Evolutionary conservation across 1,284 basidiomycete species (phyloP).

Genomic region (Takashimella tepidaria): DNA sequence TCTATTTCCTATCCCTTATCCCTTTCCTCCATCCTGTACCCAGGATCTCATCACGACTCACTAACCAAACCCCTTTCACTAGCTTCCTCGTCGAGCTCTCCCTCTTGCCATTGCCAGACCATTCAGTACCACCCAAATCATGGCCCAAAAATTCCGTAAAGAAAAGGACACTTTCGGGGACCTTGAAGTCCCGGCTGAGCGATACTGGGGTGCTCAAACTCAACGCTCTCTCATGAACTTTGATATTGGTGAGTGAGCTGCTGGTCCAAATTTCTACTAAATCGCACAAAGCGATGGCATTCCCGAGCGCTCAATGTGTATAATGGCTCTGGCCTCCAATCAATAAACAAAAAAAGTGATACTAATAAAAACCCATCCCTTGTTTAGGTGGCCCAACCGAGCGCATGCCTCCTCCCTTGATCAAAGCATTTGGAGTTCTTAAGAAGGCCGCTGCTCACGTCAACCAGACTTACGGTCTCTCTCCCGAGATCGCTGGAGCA

Average conservation of each 20-base stretch:
- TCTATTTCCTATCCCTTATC: neutral
- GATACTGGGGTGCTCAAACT: conserved; percentile 99
- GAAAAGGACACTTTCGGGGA: conserved; percentile 49
- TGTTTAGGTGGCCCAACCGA: conserved; percentile 66
- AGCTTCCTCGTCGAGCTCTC: conserved; percentile 20
- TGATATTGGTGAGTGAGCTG: conserved; percentile 76
- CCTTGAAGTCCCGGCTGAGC: conserved; percentile 85
- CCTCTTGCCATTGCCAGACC: conserved; percentile 16
- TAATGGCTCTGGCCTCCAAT: too few relatives aligned
- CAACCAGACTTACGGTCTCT: conserved; percentile 82
- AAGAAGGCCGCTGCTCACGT: conserved; percentile 96
- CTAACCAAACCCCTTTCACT: neutral
- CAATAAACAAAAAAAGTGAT: too few relatives aligned
- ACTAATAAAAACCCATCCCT: too few relatives aligned
- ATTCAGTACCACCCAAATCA: conserved; percentile 27
- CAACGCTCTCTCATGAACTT: conserved; percentile 99
- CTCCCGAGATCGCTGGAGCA: conserved; percentile 79
- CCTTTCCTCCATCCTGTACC: neutral
- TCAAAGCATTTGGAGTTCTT: conserved; percentile 95
- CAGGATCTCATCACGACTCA: neutral
- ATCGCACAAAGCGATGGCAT: too few relatives aligned
- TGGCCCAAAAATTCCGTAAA: conserved; percentile 43
- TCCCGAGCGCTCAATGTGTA: too few relatives aligned
- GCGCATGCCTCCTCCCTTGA: conserved; percentile 86
- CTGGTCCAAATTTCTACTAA: too few relatives aligned